Evolutionary conservation across 2,329 filamentous ascomycete genomes (phyloP), one percentile per base, ranked within the genome.

Genomic region (Colletotrichum musicola): DNA sequence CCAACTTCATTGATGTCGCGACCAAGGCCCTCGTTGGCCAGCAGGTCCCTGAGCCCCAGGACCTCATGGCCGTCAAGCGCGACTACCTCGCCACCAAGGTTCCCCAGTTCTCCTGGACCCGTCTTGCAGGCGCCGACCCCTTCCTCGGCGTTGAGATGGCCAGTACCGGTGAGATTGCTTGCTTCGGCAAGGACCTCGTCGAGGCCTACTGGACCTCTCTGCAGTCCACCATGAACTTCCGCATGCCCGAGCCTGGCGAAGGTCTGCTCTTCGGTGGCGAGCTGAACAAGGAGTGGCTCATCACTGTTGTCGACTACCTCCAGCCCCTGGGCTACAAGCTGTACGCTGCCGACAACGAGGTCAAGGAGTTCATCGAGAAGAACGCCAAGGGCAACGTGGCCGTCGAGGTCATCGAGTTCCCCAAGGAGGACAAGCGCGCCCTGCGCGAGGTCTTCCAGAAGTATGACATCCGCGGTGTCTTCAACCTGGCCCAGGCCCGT

Each of bases 161-260:
- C 51, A 94, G 91, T 72, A 99, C 96, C 18, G 96, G 96, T 81
- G 96, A 99, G 84, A 97, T 99, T 87, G 96, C 96, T 73, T 98
- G 96, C 85, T 99, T 99, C 83, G 96, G 96, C 72, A 97, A 96
- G 85, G 88, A 98, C 77, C 89, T 99, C 12, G 88, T 98, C 57
- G 96, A 99, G 80, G 96, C 96, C 62, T 99, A 99, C 89, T 99
- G 96, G 96, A 88, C 95, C 27, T 97, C 95, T 18, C 86, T 97
- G 71, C 96, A 99, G 83, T 96, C 94, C 20, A 95, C 93, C 75
- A 99, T 98, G 95, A 99, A 98, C 89, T 98, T 98, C 93, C 93
- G 95, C 74, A 89, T 98, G 76, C 96, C 96, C 50, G 92, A 97
- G 81, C 93, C 94, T 61, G 96, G 96, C 73, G 94, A 98, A 86